Evolutionary conservation across 257 asterid species (phyloP), one percentile per base, ranked within the genome.

Genomic region (Craterostigma plantagineum): DNA sequence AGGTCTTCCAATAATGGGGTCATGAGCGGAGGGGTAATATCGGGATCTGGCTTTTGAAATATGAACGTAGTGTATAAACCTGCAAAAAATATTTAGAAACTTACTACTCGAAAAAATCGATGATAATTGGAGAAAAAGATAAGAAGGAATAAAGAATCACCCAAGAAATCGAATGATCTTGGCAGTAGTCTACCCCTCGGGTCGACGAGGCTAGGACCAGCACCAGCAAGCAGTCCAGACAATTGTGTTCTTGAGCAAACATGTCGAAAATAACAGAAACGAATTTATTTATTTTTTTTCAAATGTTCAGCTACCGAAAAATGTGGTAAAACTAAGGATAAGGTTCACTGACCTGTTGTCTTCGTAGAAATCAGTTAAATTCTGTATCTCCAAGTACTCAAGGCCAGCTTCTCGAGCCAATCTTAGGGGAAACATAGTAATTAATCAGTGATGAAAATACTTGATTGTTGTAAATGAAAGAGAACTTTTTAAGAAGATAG

Each of bases 361-460:
- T 49, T 86, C 97, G 45, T 69, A 86, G 63, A 86, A 86, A 16
- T 86, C 97, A 16, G 91, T 86, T 73, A 86, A 58, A 67, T 81
- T 86, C 63, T 79, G 93, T 63, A 86, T 67, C 72, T 86, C 97
- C 40, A 72, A 54, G 42, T 76, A 70, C 57, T 86, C 95, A 48
- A 86, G 84, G 51, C 95, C 97, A 65, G 92, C 90, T 43, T 81
- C 97, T 68, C 97, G 73, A 46, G 95, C 95, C 80, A 81, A 81
- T 82, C 97, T 86, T n/a, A n/a, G n/a, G n/a, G n/a, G n/a, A n/a
- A n/a, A n/a, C n/a, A n/a, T n/a, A n/a, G n/a, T n/a, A n/a, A n/a
- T n/a, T n/a, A n/a, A n/a, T n/a, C n/a, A n/a, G n/a, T n/a, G n/a
- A n/a, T n/a, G n/a, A n/a, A n/a, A n/a, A n/a, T n/a, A n/a, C n/a